A percentile compares a stretch with the other conserved stretches of the same genome.
These are phyloP conservation scores for Hypoxylon sp. DNA, from an alignment of 2,329 filamentous ascomycete species.

Conservation along the genomic window DNA sequence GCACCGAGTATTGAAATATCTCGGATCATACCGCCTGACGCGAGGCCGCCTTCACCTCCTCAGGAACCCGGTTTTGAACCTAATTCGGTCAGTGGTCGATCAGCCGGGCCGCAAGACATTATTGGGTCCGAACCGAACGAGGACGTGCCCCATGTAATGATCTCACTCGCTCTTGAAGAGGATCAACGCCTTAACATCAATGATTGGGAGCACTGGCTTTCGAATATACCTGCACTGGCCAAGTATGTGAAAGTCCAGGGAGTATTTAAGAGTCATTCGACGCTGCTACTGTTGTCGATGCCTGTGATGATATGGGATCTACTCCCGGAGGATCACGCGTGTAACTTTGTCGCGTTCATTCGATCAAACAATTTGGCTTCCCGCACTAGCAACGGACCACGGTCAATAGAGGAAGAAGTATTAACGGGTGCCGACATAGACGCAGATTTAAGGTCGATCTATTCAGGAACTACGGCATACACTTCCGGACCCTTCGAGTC, in stretches of 20 bases:
- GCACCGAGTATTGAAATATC: constrained; percentile 71
- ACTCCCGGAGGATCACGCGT: constrained; percentile 70
- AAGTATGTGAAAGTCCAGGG: constrained; percentile 74
- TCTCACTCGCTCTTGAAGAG: constrained; percentile 71
- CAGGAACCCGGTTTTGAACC: constrained; percentile 48
- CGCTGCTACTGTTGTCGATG: constrained; percentile 69
- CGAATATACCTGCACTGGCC: constrained; percentile 69
- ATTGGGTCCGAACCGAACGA: constrained; percentile 64
- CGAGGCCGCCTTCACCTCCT: constrained; percentile 58
- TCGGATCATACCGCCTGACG: constrained; percentile 56
- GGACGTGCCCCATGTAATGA: constrained; percentile 72
- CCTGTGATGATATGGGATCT: constrained; percentile 74
- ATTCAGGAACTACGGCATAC: constrained; percentile 51
- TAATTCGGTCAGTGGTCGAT: constrained; percentile 51
- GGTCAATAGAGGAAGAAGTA: constrained; percentile 37
- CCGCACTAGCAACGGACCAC: constrained; percentile 48
- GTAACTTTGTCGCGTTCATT: constrained; percentile 72
- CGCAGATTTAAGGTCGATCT: constrained; percentile 49
- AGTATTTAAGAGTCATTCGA: constrained; percentile 74
- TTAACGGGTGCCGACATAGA: constrained; percentile 46
- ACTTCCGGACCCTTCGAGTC: constrained; percentile 41
- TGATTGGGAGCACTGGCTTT: constrained; percentile 72
- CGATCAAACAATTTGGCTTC: constrained; percentile 69
- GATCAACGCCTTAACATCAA: constrained; percentile 70
- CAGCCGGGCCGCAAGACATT: constrained; percentile 50